A percentile compares a stretch with the other conserved stretches of the same genome.
Evolutionary conservation across 768 basidiomycete species (phyloP).

Genomic region (Boletellus ananiceps): DNA sequence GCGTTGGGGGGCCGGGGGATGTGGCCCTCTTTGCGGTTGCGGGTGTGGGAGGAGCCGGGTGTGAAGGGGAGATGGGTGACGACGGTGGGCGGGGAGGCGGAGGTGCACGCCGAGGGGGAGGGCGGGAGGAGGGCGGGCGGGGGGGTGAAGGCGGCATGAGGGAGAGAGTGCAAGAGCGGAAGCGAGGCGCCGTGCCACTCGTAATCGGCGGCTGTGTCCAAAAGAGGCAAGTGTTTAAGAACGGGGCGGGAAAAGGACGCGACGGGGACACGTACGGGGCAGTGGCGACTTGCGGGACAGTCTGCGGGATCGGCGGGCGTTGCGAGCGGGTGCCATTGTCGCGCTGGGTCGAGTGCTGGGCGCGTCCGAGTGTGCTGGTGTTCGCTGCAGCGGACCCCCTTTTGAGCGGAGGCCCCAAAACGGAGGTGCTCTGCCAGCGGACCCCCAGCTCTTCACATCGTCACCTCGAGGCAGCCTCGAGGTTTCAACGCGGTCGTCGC

Average conservation of each 20-base stretch:
- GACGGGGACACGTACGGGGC: constrained; percentile 25
- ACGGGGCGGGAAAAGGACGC: constrained; percentile 17
- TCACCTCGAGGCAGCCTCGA: constrained; percentile 40
- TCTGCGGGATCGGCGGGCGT: constrained; percentile 41
- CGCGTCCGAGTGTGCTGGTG: constrained; percentile 9
- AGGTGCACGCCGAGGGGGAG: constrained; percentile 17
- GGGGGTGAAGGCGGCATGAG: constrained; percentile 8
- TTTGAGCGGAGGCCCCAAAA: constrained; percentile 28
- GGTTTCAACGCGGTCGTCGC: constrained; percentile 23
- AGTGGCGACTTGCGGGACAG: constrained; percentile 38
- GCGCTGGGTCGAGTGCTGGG: background rate
- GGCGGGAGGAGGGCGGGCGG: constrained; percentile 11
- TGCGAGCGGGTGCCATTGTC: constrained; percentile 32
- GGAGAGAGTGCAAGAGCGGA: constrained; percentile 19
- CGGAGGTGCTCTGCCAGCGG: constrained; percentile 14
- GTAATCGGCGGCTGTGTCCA: constrained; percentile 29
- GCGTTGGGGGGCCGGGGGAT: constrained; percentile 80
- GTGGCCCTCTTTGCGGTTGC: constrained; percentile 42
- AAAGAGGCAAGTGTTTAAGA: constrained; percentile 34
- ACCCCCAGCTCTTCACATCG: constrained; percentile 31
- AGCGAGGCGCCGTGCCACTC: constrained; percentile 25
- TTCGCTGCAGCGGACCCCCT: constrained; percentile 18
- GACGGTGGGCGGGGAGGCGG: constrained; percentile 15
- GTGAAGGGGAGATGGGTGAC: constrained; percentile 26
- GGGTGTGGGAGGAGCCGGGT: constrained; percentile 38